These are phyloP conservation scores for Escallonia rubra DNA, from an alignment of 129 eudicot species.

Conservation along the genomic window DNA sequence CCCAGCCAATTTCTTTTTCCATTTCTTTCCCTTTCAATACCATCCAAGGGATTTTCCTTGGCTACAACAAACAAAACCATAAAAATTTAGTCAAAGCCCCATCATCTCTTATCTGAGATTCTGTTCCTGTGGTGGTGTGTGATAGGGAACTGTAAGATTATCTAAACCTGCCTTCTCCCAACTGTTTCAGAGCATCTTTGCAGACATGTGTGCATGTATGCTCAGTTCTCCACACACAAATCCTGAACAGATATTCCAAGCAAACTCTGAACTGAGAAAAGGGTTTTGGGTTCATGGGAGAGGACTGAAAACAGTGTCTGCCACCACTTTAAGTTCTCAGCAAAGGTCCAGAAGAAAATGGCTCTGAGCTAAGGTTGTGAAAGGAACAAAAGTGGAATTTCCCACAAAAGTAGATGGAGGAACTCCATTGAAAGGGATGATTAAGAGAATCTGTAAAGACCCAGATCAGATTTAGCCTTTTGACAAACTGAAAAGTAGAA, in stretches of 20 bases:
- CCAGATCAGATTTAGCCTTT: conserved; percentile 22
- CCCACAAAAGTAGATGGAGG: conserved; percentile 17
- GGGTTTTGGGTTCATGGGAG: conserved; percentile 10
- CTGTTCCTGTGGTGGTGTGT: conserved; percentile 51
- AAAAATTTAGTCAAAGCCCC: conserved; percentile 22
- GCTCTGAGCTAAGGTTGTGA: not conserved
- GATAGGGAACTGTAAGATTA: conserved; percentile 42
- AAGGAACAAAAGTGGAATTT: conserved; percentile 10
- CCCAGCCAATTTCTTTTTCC: conserved; percentile 17
- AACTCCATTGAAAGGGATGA: conserved; percentile 16
- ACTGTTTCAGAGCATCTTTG: conserved; percentile 38
- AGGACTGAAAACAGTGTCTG: conserved; percentile 18
- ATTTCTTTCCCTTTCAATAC: conserved; percentile 24
- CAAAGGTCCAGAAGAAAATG: conserved; percentile 8
- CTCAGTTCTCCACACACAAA: conserved; percentile 21
- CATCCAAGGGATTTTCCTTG: conserved; percentile 21
- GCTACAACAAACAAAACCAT: conserved; percentile 7
- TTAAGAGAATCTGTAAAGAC: conserved; percentile 11
- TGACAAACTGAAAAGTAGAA: conserved; percentile 24
- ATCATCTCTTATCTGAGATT: conserved; percentile 53
- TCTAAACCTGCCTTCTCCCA: conserved; percentile 35
- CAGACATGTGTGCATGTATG: conserved; percentile 12
- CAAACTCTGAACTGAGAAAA: not conserved
- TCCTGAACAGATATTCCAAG: conserved; percentile 8
- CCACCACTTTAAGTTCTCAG: conserved; percentile 16